phyloP scores from a whole-genome alignment of 163 green algal genomes.

The Chlamydomonas reinhardtii region DNA sequence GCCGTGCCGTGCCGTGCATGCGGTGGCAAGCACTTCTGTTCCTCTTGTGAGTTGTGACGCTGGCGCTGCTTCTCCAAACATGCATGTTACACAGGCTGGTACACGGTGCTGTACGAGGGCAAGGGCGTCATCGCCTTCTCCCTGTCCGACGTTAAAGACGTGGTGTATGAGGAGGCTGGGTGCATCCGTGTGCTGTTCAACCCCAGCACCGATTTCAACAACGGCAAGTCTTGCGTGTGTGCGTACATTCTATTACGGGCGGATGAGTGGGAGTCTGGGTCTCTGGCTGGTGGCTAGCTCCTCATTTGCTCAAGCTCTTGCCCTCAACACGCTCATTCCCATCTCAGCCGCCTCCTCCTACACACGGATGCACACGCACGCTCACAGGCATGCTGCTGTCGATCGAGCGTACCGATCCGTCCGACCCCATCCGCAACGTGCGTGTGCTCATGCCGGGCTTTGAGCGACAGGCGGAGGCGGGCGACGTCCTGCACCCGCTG shows the following conservation, averaged over 20 bases:
- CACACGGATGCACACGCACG: background rate
- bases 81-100: slow-evolving; percentile 47
- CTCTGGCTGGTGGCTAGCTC: too few species aligned
- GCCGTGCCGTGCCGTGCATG: too few species aligned
- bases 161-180: slow-evolving; percentile 38
- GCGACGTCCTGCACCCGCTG: background rate
- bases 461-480: background rate
- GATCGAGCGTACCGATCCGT: slow-evolving; percentile 15
- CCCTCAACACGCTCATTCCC: background rate
- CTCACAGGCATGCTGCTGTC: background rate
- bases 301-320: background rate
- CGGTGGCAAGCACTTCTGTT: too few species aligned
- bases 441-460: background rate
- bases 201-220: slow-evolving; percentile 50
- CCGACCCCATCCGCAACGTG: background rate
- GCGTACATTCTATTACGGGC: too few species aligned
- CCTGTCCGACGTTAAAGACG: slow-evolving; percentile 32
- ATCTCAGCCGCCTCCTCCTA: background rate
- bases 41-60: too few species aligned
- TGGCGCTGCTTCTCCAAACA: too few species aligned
- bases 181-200: slow-evolving; percentile 35
- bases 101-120: slow-evolving; percentile 58
- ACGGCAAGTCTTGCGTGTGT: background rate
- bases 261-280: too few species aligned
- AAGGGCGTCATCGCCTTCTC: slow-evolving; percentile 45